Conservation (phyloP, 2,329 filamentous ascomycete genomes). For the Aureobasidium mangrovei region DNA sequence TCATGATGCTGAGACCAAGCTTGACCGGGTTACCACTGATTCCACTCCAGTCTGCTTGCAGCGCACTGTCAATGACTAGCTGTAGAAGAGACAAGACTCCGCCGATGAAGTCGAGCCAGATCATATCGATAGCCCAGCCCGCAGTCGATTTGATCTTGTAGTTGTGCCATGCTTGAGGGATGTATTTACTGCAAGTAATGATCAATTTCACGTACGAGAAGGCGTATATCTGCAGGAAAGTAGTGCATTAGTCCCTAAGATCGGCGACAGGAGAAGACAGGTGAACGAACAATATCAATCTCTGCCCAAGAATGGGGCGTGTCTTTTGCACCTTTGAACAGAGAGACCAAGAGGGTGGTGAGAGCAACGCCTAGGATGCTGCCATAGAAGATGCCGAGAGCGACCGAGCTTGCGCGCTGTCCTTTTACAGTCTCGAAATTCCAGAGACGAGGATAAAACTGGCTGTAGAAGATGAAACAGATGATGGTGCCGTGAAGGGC, state of each 20-base stretch:
- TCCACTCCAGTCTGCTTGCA: conserved; percentile 75
- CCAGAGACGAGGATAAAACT: conserved; percentile 68
- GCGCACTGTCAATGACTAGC: conserved; percentile 72
- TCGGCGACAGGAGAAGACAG: neutral
- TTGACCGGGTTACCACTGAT: conserved; percentile 89
- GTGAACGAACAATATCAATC: conserved; percentile 50
- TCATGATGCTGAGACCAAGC: conserved; percentile 75
- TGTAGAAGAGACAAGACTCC: conserved; percentile 75
- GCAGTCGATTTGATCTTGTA: conserved; percentile 74
- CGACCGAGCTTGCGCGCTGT: conserved; percentile 49
- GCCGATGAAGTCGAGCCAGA: conserved; percentile 74
- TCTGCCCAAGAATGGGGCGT: conserved; percentile 49
- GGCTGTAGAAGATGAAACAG: conserved; percentile 63
- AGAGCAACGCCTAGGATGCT: conserved; percentile 50
- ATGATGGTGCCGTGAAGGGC: conserved; percentile 71
- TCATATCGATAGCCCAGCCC: conserved; percentile 60
- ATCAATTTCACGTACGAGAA: conserved; percentile 83
- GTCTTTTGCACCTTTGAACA: conserved; percentile 33
- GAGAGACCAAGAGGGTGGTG: conserved; percentile 40
- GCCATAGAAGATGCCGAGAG: conserved; percentile 62
- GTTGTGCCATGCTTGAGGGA: conserved; percentile 72
- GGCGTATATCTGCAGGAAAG: conserved; percentile 46
- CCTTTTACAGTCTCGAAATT: conserved; percentile 53
- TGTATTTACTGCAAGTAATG: conserved; percentile 85
- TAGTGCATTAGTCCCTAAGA: too few relatives aligned